Percentiles rank a stretch among this genome's conserved stretches.
phyloP scores from a whole-genome alignment of 2,329 filamentous ascomycete species.

The Ophiostoma sp. region DNA sequence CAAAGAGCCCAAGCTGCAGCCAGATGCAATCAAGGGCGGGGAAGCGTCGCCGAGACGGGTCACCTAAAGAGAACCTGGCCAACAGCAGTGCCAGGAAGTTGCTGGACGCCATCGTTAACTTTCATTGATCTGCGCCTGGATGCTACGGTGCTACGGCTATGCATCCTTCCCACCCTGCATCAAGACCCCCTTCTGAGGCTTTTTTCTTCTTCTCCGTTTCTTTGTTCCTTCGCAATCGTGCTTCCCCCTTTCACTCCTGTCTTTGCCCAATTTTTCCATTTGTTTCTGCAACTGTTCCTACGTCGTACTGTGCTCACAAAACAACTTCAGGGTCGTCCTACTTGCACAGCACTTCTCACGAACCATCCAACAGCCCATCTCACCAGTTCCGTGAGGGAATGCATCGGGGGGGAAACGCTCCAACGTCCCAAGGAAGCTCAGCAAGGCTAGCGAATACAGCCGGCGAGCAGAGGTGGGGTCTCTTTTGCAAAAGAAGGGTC shows the following conservation, averaged over 20 bases:
- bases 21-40: not conserved
- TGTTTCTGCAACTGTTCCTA: not conserved
- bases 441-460: not conserved
- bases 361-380: not conserved
- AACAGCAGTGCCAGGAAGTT: not conserved
- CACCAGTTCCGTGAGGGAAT: not conserved
- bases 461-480: not conserved
- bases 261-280: not conserved
- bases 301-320: not conserved
- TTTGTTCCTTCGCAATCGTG: not conserved
- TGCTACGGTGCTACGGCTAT: slow-evolving; percentile 6
- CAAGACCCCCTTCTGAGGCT: not conserved
- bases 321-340: not conserved
- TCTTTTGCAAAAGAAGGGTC: not conserved
- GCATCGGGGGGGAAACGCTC: not conserved
- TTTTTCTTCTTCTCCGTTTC: not conserved
- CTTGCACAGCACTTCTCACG: not conserved
- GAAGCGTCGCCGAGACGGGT: not conserved
- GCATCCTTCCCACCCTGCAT: slow-evolving; percentile 5
- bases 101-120: not conserved
- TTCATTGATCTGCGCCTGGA: not conserved
- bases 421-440: not conserved
- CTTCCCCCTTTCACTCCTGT: not conserved
- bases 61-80: not conserved
- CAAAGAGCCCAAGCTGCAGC: not conserved